Evolutionary conservation across 2,329 filamentous ascomycete species (phyloP).

Genomic region (Fusarium fracticaudum): DNA sequence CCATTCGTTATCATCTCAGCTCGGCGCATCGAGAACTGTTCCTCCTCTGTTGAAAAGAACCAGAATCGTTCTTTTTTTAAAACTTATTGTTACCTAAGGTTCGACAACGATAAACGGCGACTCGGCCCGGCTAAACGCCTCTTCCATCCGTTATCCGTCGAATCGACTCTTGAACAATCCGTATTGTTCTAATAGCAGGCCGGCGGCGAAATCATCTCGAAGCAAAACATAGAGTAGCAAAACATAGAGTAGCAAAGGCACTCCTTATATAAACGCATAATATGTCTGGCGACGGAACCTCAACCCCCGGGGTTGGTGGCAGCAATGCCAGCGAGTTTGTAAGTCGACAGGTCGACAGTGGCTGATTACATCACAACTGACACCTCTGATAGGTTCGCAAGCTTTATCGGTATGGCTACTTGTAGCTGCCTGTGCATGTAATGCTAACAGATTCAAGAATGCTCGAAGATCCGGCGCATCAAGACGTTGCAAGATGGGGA

Average conservation of each 20-base stretch:
- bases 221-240: neutral
- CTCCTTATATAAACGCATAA: slow-evolving; percentile 1
- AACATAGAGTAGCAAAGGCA: slow-evolving; percentile 2
- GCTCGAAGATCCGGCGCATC: slow-evolving; percentile 94
- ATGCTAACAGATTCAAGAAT: slow-evolving; percentile 59
- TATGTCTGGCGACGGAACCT: slow-evolving; percentile 49
- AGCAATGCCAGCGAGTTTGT: slow-evolving; percentile 98
- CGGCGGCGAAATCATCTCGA: neutral
- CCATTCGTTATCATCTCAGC: slow-evolving; percentile 3
- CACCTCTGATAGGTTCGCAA: slow-evolving; percentile 81
- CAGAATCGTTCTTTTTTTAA: neutral
- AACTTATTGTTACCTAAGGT: neutral
- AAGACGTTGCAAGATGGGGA: slow-evolving; percentile 94
- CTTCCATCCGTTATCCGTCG: slow-evolving; percentile 14
- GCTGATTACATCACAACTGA: slow-evolving; percentile 36
- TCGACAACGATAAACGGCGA: slow-evolving; percentile 14
- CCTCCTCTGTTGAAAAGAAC: neutral
- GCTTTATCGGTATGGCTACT: slow-evolving; percentile 82
- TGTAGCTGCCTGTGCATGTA: neutral
- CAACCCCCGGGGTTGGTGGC: slow-evolving; percentile 53
- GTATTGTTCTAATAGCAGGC: slow-evolving; percentile 1
- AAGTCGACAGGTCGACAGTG: slow-evolving; percentile 54
- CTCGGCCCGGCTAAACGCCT: slow-evolving; percentile 33
- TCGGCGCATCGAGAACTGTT: slow-evolving; percentile 17
- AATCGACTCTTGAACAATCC: slow-evolving; percentile 18